Percentiles rank a stretch among this genome's conserved stretches.
Evolutionary conservation across 805 yeast genomes (phyloP).

Genomic region (Suhomyces vadensis): DNA sequence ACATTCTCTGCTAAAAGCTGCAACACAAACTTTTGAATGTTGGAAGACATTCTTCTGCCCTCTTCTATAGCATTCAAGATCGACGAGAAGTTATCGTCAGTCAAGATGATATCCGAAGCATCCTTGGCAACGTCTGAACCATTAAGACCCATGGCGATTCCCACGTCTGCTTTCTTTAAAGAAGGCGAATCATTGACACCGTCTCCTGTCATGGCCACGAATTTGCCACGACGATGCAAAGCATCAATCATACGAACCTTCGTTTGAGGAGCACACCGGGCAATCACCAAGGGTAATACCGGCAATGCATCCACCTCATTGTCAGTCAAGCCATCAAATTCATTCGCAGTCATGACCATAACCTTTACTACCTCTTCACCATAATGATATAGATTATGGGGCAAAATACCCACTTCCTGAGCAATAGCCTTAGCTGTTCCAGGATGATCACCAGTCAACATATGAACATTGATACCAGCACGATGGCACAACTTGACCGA

Average conservation of each 20-base stretch:
- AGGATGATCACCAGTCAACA: constrained; percentile 38
- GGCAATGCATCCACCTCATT: constrained; percentile 61
- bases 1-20: constrained; percentile 36
- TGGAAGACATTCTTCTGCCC: constrained; percentile 34
- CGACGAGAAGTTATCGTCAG: constrained; percentile 29
- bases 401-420: constrained; percentile 37
- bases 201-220: constrained; percentile 73
- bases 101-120: constrained; percentile 28
- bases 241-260: constrained; percentile 83
- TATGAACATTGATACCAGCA: constrained; percentile 38
- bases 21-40: constrained; percentile 36
- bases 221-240: constrained; percentile 44
- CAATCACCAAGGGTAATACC: constrained; percentile 72
- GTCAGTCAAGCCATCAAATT: constrained; percentile 65
- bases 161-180: constrained; percentile 29
- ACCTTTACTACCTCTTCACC: constrained; percentile 33
- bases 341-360: constrained; percentile 76
- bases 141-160: constrained; percentile 32
- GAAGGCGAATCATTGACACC: constrained; percentile 33
- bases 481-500: constrained; percentile 31
- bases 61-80: constrained; percentile 31
- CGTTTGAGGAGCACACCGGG: constrained; percentile 81
- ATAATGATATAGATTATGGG: constrained; percentile 44
- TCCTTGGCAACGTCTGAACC: constrained; percentile 33
- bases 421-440: constrained; percentile 39